Conservation (phyloP, 139 green algal species). For the Chlorella vulgaris region DNA sequence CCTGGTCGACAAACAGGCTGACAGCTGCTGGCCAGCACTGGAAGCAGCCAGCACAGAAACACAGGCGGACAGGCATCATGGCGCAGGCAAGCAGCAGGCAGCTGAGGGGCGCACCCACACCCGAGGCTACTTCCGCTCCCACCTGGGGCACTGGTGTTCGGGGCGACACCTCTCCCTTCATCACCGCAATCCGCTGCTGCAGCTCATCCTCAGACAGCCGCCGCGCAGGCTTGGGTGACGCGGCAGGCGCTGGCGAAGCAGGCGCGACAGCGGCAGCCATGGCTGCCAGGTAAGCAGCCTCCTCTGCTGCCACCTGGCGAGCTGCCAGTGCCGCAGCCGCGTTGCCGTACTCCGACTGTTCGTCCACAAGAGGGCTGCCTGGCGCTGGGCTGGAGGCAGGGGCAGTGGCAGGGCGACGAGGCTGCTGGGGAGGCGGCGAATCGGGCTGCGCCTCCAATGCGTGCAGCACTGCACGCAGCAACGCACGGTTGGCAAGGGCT, state of each 20-base stretch:
- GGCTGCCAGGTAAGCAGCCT: slow-evolving; percentile 1
- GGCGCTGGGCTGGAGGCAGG: background rate
- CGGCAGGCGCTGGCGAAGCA: background rate
- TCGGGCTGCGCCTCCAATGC: background rate
- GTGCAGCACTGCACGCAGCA: background rate
- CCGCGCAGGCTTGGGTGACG: background rate
- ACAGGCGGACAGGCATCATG: background rate
- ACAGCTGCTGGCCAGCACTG: background rate
- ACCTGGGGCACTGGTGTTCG: background rate
- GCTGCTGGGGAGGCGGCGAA: background rate
- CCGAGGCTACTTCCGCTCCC: too few species aligned
- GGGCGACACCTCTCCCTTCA: slow-evolving; percentile 26
- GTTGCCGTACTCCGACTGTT: background rate
- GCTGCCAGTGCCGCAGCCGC: background rate
- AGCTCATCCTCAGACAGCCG: slow-evolving; percentile 36
- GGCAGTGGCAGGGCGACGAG: background rate
- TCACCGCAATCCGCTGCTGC: slow-evolving; percentile 37
- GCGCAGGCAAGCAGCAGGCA: background rate
- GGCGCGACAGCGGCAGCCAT: background rate
- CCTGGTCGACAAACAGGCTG: background rate
- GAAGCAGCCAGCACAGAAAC: background rate
- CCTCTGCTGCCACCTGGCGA: background rate
- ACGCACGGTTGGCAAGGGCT: background rate
- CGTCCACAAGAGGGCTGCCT: background rate
- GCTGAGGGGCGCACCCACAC: background rate